Evolutionary conservation across 179 eudicot genomes (phyloP).

Genomic region (Nepenthes alata): DNA sequence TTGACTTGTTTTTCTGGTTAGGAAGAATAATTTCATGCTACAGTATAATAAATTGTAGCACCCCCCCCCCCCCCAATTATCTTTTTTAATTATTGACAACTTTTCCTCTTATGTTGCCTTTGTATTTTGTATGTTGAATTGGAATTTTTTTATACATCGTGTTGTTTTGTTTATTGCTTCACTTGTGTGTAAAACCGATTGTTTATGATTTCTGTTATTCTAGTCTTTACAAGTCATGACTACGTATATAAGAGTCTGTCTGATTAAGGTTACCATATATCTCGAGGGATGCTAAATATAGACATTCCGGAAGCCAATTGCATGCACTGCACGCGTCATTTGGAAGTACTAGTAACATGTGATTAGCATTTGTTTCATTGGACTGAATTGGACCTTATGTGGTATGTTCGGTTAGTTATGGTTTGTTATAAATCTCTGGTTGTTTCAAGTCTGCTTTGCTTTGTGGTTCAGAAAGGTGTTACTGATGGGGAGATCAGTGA

Average conservation of each 20-base stretch:
- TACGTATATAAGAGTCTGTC: constrained; percentile 20
- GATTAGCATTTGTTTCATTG: not conserved
- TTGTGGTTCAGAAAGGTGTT: constrained; percentile 14
- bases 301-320: constrained; percentile 49
- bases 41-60: no score
- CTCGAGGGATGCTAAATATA: constrained; percentile 36
- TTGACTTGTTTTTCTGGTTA: not conserved
- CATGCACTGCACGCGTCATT: constrained; percentile 45
- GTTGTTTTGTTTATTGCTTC: no score
- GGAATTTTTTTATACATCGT: not conserved
- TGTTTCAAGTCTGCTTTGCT: not conserved
- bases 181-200: no score
- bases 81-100: not conserved
- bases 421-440: not conserved
- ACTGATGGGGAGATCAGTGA: not conserved
- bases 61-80: no score
- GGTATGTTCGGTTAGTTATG: not conserved
- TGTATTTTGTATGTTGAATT: not conserved
- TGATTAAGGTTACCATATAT: constrained; percentile 27
- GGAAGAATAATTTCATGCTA: no score
- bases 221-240: constrained; percentile 2
- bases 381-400: not conserved
- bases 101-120: not conserved
- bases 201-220: no score
- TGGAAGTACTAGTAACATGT: constrained; percentile 61